Base-by-base conservation (phyloP, 2,329 filamentous ascomycete genomes). In the Tolypocladium ovalisporum region DNA sequence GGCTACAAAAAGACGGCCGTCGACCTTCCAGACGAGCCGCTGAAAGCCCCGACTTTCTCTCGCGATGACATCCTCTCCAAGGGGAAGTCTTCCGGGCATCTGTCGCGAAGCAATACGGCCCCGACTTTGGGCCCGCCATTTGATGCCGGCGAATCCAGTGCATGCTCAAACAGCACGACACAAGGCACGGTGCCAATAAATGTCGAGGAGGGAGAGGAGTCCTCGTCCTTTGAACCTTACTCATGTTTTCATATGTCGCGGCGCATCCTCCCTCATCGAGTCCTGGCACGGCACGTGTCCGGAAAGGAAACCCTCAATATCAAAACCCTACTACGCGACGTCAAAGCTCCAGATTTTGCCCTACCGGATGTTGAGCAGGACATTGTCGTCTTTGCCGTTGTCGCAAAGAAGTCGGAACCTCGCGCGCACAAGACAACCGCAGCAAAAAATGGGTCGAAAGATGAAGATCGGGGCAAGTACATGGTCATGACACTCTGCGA, bases 401-500 rank as follows among this genome's bases (percentile, higher is more conserved):
- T 99, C 27, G 90, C 90, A 8, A 88, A 86, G 49, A 97, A 97
- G 70, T 96, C 94, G 0, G 84, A 88, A 0, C 91, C 94, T 0
- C 85, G 84, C 44, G 68, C 75, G 1, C 83, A 86, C 67, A 79
- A 81, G 62, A 72, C 76, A 4, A 67, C 70, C 4, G 65, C 71
- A 13, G 73, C 68, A 24, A 72, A 72, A 57, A 75, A 76, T 10
- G 74, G 76, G 7, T 73, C 71, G 35, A 75, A 77, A 60, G 71
- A 80, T 51, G 78, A 82, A 12, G 80, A 86, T 56, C 78, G 80
- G 24, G 87, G 87, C 54, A 97, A 96, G 70, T 99, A 95, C 75
- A 97, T 99, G 89, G 87, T 93, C 1, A 76, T 99, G 60, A 89
- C 84, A 2, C 78, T 99, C 3, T 90, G 89, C 0, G 93, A 99